These are phyloP conservation scores for Yamadazyma membranifaciens DNA, from an alignment of 1,139 yeast species.

Conservation along the genomic window DNA sequence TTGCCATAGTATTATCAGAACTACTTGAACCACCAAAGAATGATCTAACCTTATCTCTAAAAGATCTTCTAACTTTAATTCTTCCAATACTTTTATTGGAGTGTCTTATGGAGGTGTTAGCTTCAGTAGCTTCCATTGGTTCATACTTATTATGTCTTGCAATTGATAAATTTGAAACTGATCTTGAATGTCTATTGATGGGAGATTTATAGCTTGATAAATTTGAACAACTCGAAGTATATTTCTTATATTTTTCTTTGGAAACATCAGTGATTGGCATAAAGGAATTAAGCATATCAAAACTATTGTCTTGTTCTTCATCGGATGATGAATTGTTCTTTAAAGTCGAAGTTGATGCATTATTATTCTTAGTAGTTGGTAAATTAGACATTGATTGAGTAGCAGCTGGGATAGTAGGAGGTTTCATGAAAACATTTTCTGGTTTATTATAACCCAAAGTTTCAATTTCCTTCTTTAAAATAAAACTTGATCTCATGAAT, in stretches of 20 bases:
- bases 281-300: conserved; percentile 15
- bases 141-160: conserved; percentile 18
- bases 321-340: conserved; percentile 4
- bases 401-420: conserved; percentile 30
- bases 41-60: conserved; percentile 27
- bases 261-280: conserved; percentile 14
- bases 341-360: conserved; percentile 2
- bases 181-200: conserved; percentile 14
- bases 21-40: conserved; percentile 18
- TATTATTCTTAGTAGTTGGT: conserved; percentile 1
- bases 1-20: conserved; percentile 1
- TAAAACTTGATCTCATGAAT: conserved; percentile 40
- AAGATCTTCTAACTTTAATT: conserved; percentile 20
- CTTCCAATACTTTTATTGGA: conserved; percentile 12
- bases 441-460: conserved; percentile 30
- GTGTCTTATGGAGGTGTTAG: conserved; percentile 14
- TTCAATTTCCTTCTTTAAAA: conserved; percentile 34
- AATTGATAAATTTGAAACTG: conserved; percentile 14
- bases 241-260: conserved; percentile 12
- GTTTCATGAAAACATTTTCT: conserved; percentile 29
- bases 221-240: conserved; percentile 16
- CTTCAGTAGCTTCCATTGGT: conserved; percentile 14
- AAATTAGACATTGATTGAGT: conserved; percentile 7
- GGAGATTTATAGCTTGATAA: conserved; percentile 8
- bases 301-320: conserved; percentile 14